A percentile compares a stretch with the other conserved stretches of the same genome.
Conservation (phyloP, 345 rosid genomes). For the Brassica rapa region DNA sequence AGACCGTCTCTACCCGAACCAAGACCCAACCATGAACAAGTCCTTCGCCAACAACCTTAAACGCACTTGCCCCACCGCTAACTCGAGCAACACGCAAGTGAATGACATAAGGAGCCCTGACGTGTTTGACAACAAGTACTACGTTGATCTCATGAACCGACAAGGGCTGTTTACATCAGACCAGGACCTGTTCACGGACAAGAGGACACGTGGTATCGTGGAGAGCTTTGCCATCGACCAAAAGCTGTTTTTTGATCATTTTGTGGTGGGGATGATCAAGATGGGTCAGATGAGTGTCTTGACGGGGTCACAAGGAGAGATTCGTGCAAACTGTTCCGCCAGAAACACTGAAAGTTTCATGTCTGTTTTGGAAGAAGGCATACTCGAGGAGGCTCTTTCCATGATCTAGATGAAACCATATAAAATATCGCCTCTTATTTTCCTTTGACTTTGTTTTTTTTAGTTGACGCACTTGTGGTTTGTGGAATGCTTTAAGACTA, state of each 20-base stretch:
- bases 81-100: conserved; percentile 50
- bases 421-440: not conserved
- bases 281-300: conserved; percentile 71
- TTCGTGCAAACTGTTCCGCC: conserved; percentile 71
- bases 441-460: conserved; percentile 2
- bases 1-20: conserved; percentile 68
- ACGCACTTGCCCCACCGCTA: conserved; percentile 50
- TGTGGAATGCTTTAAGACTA: conserved; percentile 29
- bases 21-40: conserved; percentile 72
- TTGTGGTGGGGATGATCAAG: conserved; percentile 59
- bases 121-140: conserved; percentile 82
- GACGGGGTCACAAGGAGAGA: conserved; percentile 67
- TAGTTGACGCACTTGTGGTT: conserved; percentile 14
- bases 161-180: conserved; percentile 85
- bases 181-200: conserved; percentile 71
- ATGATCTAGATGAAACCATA: conserved; percentile 24
- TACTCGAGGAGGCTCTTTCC: conserved; percentile 44
- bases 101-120: conserved; percentile 66
- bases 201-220: conserved; percentile 60
- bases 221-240: conserved; percentile 60
- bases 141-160: conserved; percentile 72
- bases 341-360: conserved; percentile 55
- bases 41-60: conserved; percentile 61
- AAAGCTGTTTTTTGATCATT: conserved; percentile 64
- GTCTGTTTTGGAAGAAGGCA: conserved; percentile 52